Percentiles rank a stretch among this genome's conserved stretches.
phyloP scores from a whole-genome alignment of 1,284 basidiomycete species.

The Microbotryum intermedium region DNA sequence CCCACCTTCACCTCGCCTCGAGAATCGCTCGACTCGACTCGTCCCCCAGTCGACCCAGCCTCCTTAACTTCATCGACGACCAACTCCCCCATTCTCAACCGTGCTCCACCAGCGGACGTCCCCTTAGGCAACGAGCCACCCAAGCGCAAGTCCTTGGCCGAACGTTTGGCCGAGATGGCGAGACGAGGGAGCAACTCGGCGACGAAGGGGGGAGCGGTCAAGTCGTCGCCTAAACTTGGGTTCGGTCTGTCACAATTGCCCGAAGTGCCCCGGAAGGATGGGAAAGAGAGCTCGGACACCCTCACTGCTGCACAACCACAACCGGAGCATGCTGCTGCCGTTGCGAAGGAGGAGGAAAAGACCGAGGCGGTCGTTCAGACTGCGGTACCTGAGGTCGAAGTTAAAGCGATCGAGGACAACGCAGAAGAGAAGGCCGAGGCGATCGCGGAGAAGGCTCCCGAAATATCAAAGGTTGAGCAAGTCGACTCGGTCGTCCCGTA shows the following conservation, averaged over 20 bases:
- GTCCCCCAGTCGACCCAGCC: too few species aligned
- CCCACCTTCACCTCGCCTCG: too few species aligned
- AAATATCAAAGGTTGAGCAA: not conserved
- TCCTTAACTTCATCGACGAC: too few species aligned
- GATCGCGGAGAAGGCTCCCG: not conserved
- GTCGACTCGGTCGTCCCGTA: not conserved
- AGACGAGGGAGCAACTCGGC: not conserved
- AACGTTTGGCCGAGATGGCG: conserved; percentile 25
- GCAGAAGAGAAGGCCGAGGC: too few species aligned
- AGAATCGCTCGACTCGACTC: too few species aligned
- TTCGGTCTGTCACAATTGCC: not conserved
- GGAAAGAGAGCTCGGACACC: not conserved
- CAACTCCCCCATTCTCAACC: too few species aligned
- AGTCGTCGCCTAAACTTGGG: not conserved
- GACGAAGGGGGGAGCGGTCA: not conserved
- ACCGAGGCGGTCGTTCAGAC: not conserved
- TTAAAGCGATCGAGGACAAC: too few species aligned
- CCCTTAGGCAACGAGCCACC: not conserved
- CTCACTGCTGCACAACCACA: not conserved
- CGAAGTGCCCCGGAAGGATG: not conserved
- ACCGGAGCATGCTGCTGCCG: not conserved
- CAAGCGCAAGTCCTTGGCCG: conserved; percentile 25
- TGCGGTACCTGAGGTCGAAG: too few species aligned
- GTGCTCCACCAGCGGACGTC: not conserved
- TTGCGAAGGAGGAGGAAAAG: not conserved